A percentile compares a stretch with the other conserved stretches of the same genome.
phyloP scores from a whole-genome alignment of 2,329 filamentous ascomycete species.

The Cladobotryum mycophilum region DNA sequence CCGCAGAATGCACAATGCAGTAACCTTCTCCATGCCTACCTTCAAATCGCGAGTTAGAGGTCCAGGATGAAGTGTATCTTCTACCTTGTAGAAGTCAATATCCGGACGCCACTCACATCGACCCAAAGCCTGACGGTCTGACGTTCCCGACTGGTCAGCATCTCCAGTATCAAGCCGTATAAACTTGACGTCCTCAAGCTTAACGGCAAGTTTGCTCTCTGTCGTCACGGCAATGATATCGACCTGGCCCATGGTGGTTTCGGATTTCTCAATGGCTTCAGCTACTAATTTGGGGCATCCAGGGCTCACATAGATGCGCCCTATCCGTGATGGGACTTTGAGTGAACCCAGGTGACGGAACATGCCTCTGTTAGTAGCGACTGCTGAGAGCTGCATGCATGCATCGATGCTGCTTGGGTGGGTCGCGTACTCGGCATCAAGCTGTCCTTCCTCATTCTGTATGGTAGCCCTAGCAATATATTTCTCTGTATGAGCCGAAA shows the following conservation, averaged over 20 bases:
- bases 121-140: constrained; percentile 18
- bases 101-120: constrained; percentile 3
- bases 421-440: constrained; percentile 8
- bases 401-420: constrained; percentile 33
- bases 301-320: background rate
- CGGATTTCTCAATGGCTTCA: background rate
- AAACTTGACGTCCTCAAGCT: constrained; percentile 1
- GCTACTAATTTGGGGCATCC: background rate
- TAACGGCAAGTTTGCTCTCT: background rate
- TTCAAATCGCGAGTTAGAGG: background rate
- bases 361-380: constrained; percentile 17
- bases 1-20: background rate
- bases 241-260: background rate
- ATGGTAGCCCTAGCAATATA: background rate
- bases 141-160: background rate
- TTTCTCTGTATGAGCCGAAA: background rate
- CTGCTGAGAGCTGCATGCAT: constrained; percentile 25
- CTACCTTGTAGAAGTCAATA: constrained; percentile 2
- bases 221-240: background rate
- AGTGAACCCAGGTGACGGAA: constrained; percentile 15
- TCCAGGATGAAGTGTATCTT: background rate
- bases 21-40: background rate
- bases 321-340: constrained; percentile 3
- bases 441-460: background rate
- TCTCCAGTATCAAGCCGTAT: constrained; percentile 1